Base-by-base conservation (phyloP, 179 eudicot genomes). In the Silene vulgaris region DNA sequence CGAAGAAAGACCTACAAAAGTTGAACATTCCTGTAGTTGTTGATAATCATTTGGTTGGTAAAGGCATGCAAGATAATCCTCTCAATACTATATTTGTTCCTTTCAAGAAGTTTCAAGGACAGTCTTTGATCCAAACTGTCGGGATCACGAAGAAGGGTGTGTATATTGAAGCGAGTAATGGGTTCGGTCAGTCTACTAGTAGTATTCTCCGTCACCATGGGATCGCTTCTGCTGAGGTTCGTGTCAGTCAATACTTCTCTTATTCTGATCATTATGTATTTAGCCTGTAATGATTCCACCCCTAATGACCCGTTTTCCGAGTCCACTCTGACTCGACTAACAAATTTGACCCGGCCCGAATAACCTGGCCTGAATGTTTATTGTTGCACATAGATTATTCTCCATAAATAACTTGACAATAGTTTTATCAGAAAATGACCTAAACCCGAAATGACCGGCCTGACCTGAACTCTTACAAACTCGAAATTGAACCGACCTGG, bases 111-210 rank as follows among this genome's bases (percentile, higher is more conserved):
- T 88, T 86, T 12, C 90, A 93, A 11, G 37, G 66, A 73, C 98
- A 91, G 77, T 87, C 98, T 0, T 73, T 96, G 80, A 96, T 96
- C 26, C 94, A 93, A 64, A 90, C 92, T 1, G 99, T 91, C 7
- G 99, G 99, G 28, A 96, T 96, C 2, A 96, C 99, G 0, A 93
- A 90, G 79, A 74, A 50, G 74, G 98, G 99, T 0, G 92, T 93
- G 8, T 96, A 93, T 79, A 84, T 96, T 45, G 99, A 96, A 80
- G 97, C 99, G 7, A 96, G 98, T 79, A 88, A 89, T 54, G 97
- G 97, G 16, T 91, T 87, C 75, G 87, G 97, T 29, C 92, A 89
- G 78, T 74, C 86, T 21, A 3, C 61, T 0, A 86, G 85, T 73
- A 91, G 91, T 83, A 91, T 91, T 65, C 83, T 61, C 21, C 76